phyloP scores from a whole-genome alignment of 495 filamentous ascomycete genomes.

The Thermothielavioides terrestris region DNA sequence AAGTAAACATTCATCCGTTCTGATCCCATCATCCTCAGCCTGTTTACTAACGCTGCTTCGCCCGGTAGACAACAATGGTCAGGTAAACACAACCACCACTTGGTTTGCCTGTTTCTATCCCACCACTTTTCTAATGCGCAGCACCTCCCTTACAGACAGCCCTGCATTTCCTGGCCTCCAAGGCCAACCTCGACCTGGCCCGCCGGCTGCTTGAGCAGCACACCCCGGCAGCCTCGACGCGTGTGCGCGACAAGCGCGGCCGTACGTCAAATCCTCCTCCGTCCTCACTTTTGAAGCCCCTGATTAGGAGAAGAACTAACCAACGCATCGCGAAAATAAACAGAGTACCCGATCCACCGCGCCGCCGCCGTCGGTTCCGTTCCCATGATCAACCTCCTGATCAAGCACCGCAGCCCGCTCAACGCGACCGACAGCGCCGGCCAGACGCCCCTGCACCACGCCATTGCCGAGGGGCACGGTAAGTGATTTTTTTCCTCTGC shows the following conservation, averaged over 20 bases:
- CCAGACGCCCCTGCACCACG: constrained; percentile 86
- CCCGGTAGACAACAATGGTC: constrained; percentile 14
- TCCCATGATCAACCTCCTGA: constrained; percentile 71
- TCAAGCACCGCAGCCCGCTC: constrained; percentile 72
- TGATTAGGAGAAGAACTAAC: too few relatives aligned
- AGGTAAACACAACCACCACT: neutral
- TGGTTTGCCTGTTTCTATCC: neutral
- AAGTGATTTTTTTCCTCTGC: neutral
- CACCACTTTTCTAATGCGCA: neutral
- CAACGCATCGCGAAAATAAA: too few relatives aligned
- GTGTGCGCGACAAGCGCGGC: constrained; percentile 75
- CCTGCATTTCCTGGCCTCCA: constrained; percentile 86
- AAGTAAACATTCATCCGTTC: constrained; percentile 2
- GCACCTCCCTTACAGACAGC: constrained; percentile 50
- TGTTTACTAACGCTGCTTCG: neutral
- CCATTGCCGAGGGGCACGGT: constrained; percentile 85
- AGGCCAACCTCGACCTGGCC: constrained; percentile 72
- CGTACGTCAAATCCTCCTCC: too few relatives aligned
- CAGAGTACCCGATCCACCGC: constrained; percentile 80
- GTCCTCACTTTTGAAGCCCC: too few relatives aligned
- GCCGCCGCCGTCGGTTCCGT: constrained; percentile 84
- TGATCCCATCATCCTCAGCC: neutral
- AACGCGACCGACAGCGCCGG: constrained; percentile 82
- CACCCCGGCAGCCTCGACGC: constrained; percentile 63
- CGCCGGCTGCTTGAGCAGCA: constrained; percentile 60